Conservation (phyloP, 306 rosid genomes). For the Rubus idaeus region DNA sequence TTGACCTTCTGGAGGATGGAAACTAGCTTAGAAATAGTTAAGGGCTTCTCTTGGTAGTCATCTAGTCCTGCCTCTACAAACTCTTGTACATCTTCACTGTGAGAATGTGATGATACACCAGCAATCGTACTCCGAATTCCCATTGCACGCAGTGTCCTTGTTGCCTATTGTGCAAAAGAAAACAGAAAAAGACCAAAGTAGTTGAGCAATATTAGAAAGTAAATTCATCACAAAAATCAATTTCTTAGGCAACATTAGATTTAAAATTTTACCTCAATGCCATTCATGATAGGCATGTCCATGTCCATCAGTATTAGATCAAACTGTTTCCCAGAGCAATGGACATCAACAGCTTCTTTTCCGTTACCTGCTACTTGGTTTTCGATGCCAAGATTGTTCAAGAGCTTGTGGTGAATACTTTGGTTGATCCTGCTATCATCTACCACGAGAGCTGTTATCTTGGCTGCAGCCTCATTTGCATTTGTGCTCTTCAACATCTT, state of each 20-base stretch:
- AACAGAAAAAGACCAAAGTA: not conserved
- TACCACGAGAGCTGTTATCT: constrained; percentile 66
- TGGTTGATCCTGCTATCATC: constrained; percentile 52
- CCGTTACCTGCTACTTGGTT: constrained; percentile 60
- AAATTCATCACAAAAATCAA: not conserved
- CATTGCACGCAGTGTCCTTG: constrained; percentile 65
- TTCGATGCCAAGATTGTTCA: constrained; percentile 52
- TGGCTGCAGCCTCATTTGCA: constrained; percentile 15
- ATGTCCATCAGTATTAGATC: constrained; percentile 87
- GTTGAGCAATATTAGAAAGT: not conserved
- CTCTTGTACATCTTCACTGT: constrained; percentile 34
- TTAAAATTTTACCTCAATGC: constrained; percentile 50
- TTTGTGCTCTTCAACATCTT: constrained; percentile 15
- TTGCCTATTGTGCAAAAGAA: constrained; percentile 46
- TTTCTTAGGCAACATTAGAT: not conserved
- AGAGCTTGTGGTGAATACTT: constrained; percentile 47
- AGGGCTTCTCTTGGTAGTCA: constrained; percentile 73
- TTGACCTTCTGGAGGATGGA: constrained; percentile 46
- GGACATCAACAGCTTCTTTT: constrained; percentile 73
- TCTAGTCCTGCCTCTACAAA: constrained; percentile 72
- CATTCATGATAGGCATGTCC: constrained; percentile 93
- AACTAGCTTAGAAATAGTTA: constrained; percentile 44
- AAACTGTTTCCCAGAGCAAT: constrained; percentile 48
- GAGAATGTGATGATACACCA: constrained; percentile 57
- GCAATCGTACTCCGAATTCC: constrained; percentile 64